Conservation (phyloP, 768 basidiomycete species). For the Sutorius australiensis region DNA sequence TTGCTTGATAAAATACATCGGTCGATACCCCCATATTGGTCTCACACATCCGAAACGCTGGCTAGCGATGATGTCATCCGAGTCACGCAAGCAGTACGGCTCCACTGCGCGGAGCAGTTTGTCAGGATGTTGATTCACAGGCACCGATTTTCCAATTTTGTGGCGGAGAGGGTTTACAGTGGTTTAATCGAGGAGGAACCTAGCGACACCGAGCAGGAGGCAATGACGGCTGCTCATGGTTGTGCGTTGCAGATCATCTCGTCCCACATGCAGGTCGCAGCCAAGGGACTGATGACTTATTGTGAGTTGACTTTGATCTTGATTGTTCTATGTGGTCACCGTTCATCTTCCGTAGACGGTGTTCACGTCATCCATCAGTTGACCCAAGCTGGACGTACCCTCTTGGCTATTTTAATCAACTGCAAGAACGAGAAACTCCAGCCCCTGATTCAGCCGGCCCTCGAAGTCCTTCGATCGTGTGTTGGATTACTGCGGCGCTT, state of each 20-base stretch:
- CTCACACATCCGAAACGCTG: constrained; percentile 75
- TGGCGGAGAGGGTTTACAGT: constrained; percentile 60
- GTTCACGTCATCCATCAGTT: constrained; percentile 95
- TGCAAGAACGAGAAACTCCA: constrained; percentile 79
- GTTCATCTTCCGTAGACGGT: constrained; percentile 54
- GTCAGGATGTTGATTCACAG: constrained; percentile 86
- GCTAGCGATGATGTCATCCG: constrained; percentile 83
- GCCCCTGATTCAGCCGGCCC: constrained; percentile 71
- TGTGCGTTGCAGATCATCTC: constrained; percentile 80
- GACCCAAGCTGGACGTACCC: constrained; percentile 88
- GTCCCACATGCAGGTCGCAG: constrained; percentile 79
- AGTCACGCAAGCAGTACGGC: constrained; percentile 81
- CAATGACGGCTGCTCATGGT: constrained; percentile 70
- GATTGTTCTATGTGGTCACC: constrained; percentile 6
- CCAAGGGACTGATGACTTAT: constrained; percentile 90
- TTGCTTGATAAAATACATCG: constrained; percentile 76
- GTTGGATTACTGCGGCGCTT: constrained; percentile 85
- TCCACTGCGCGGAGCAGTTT: constrained; percentile 86
- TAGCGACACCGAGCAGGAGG: constrained; percentile 69
- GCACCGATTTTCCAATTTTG: constrained; percentile 75
- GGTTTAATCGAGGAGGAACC: constrained; percentile 49
- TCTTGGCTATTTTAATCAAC: constrained; percentile 83
- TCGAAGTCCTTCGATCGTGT: constrained; percentile 84
- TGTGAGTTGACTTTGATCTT: constrained; percentile 50
- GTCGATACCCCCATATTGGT: constrained; percentile 73